phyloP scores from a whole-genome alignment of 345 rosid species.

The Anacardium occidentale region DNA sequence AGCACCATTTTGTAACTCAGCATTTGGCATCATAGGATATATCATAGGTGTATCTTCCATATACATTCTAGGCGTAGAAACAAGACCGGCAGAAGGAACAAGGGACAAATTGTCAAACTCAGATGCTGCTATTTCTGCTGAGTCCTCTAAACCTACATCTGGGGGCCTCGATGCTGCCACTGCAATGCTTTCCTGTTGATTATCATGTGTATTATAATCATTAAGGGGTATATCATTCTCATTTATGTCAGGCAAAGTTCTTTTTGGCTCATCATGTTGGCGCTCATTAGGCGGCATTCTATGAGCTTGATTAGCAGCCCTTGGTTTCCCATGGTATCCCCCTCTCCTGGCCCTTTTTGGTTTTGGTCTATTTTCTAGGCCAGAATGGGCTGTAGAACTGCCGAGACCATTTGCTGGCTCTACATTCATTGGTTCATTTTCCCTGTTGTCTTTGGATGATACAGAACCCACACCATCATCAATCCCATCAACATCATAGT shows the following conservation, averaged over 20 bases:
- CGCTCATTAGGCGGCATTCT: constrained; percentile 28
- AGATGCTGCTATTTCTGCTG: constrained; percentile 30
- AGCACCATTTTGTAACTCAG: constrained; percentile 44
- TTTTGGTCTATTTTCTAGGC: constrained; percentile 38
- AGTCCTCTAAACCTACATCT: constrained; percentile 44
- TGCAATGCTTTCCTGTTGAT: constrained; percentile 36
- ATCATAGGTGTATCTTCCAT: constrained; percentile 58
- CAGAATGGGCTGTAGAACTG: constrained; percentile 22
- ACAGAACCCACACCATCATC: constrained; percentile 75
- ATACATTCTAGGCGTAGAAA: constrained; percentile 44
- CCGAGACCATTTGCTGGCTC: constrained; percentile 28
- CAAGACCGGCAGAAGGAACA: constrained; percentile 43
- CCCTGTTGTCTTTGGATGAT: constrained; percentile 73
- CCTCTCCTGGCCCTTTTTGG: constrained; percentile 44
- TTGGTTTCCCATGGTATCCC: constrained; percentile 40
- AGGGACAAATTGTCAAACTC: constrained; percentile 43
- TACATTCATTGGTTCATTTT: constrained; percentile 39
- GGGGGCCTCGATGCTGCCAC: constrained; percentile 30
- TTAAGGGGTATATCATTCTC: constrained; percentile 35
- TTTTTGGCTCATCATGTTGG: constrained; percentile 37
- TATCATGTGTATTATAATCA: constrained; percentile 41
- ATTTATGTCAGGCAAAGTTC: constrained; percentile 60
- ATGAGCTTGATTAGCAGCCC: constrained; percentile 34
- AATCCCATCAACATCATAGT: constrained; percentile 80
- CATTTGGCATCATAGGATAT: constrained; percentile 45